Conservation (phyloP, 345 rosid genomes). For the Populus pruinosa region DNA sequence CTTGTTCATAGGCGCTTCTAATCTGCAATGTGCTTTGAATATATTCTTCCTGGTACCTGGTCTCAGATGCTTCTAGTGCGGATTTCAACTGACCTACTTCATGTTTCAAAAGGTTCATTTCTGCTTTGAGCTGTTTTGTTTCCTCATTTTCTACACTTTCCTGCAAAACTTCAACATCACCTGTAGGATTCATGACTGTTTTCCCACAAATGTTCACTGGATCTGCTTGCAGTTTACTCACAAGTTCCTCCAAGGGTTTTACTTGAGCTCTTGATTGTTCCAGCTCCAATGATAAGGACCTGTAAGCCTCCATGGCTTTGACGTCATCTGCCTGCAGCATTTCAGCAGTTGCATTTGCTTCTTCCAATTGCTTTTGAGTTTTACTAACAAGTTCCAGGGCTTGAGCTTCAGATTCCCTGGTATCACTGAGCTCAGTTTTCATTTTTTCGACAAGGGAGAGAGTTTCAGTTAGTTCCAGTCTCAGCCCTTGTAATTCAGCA, state of each 20-base stretch:
- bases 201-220: slow-evolving; percentile 6
- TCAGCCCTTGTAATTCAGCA: slow-evolving; percentile 60
- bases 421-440: slow-evolving; percentile 58
- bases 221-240: slow-evolving; percentile 53
- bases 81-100: slow-evolving; percentile 56
- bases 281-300: slow-evolving; percentile 49
- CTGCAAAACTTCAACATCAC: slow-evolving; percentile 17
- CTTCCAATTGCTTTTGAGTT: slow-evolving; percentile 59
- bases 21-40: slow-evolving; percentile 71
- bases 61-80: slow-evolving; percentile 52
- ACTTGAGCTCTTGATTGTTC: slow-evolving; percentile 59
- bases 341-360: slow-evolving; percentile 58
- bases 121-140: slow-evolving; percentile 46
- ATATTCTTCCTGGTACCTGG: slow-evolving; percentile 56
- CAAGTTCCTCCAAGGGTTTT: slow-evolving; percentile 45
- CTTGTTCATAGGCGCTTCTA: slow-evolving; percentile 66
- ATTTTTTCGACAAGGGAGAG: slow-evolving; percentile 64
- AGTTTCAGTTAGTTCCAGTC: slow-evolving; percentile 58
- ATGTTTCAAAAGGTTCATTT: slow-evolving; percentile 43
- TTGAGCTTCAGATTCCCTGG: slow-evolving; percentile 69
- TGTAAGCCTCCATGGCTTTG: slow-evolving; percentile 58
- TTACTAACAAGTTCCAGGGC: slow-evolving; percentile 53
- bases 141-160: slow-evolving; percentile 30
- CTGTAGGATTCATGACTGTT: slow-evolving; percentile 11
- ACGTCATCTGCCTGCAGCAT: slow-evolving; percentile 52